Conservation (phyloP, 768 basidiomycete genomes). For the Baorangia bicolor region DNA sequence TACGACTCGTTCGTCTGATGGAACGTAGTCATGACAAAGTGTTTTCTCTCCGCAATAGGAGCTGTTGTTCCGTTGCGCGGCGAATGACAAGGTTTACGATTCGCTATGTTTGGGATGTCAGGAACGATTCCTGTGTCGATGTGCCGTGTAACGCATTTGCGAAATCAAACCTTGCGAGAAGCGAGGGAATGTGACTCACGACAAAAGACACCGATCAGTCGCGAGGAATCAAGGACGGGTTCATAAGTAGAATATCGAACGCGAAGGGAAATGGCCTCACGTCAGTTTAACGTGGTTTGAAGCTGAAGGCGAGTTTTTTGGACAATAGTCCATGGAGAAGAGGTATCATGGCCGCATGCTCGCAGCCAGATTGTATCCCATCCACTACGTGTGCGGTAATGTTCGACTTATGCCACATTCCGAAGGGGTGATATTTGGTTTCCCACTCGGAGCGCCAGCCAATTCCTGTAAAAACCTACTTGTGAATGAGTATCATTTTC, state of each 20-base stretch:
- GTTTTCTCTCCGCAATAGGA: background rate
- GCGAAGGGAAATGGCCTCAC: background rate
- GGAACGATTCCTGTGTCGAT: background rate
- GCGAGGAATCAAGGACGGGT: background rate
- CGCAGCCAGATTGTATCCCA: background rate
- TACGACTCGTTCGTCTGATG: too few relatives aligned
- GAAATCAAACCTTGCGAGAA: background rate
- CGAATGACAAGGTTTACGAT: too few relatives aligned
- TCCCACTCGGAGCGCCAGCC: background rate
- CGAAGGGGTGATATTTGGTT: background rate
- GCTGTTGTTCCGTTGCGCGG: background rate
- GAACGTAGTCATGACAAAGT: background rate
- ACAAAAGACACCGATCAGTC: background rate
- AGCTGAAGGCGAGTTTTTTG: background rate
- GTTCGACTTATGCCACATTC: background rate
- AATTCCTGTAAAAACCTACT: background rate
- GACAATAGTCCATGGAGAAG: background rate
- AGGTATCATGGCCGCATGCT: background rate
- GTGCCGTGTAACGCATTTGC: background rate
- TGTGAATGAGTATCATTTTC: background rate
- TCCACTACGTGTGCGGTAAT: background rate
- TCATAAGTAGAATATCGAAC: background rate
- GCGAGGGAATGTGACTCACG: background rate
- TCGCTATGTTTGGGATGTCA: background rate
- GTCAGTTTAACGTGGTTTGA: background rate